phyloP scores from a whole-genome alignment of 352 stramenopile genomes.

The Globisporangium viniferum region DNA sequence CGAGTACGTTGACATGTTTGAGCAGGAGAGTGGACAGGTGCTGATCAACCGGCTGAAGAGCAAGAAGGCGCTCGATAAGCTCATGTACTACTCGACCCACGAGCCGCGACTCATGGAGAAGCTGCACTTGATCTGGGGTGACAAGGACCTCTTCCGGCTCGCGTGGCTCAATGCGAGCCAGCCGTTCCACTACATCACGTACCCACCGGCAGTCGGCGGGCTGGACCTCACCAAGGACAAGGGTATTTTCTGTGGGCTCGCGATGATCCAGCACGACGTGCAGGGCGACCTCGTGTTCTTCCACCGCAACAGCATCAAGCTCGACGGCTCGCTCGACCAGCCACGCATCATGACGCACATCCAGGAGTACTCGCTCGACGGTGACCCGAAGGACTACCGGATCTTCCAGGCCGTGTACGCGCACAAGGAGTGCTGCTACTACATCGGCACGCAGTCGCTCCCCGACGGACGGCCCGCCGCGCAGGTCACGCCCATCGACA shows the following conservation, averaged over 20 bases:
- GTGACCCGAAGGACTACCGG: conserved; percentile 68
- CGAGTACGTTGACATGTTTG: conserved; percentile 75
- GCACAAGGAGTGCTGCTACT: conserved; percentile 85
- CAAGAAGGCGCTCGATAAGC: conserved; percentile 73
- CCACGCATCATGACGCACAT: conserved; percentile 80
- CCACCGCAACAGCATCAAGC: conserved; percentile 85
- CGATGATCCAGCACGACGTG: conserved; percentile 87
- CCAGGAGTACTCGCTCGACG: conserved; percentile 72
- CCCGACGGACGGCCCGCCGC: conserved; percentile 64
- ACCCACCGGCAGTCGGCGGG: conserved; percentile 70
- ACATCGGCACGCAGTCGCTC: conserved; percentile 72
- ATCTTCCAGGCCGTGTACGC: conserved; percentile 82
- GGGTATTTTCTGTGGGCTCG: conserved; percentile 75
- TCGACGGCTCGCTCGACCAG: conserved; percentile 65
- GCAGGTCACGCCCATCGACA: conserved; percentile 58
- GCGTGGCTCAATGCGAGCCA: conserved; percentile 77
- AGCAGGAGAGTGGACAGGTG: conserved; percentile 86
- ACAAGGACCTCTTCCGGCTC: conserved; percentile 85
- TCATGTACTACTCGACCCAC: conserved; percentile 85
- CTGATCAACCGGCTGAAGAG: conserved; percentile 78
- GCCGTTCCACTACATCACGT: conserved; percentile 77
- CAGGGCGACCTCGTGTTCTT: conserved; percentile 84
- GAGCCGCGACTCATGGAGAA: conserved; percentile 64
- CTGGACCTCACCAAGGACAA: conserved; percentile 62
- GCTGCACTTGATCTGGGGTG: conserved; percentile 80